A percentile compares a stretch with the other conserved stretches of the same genome.
phyloP scores from a whole-genome alignment of 805 yeast species.

The Myxozyma neotropica region DNA sequence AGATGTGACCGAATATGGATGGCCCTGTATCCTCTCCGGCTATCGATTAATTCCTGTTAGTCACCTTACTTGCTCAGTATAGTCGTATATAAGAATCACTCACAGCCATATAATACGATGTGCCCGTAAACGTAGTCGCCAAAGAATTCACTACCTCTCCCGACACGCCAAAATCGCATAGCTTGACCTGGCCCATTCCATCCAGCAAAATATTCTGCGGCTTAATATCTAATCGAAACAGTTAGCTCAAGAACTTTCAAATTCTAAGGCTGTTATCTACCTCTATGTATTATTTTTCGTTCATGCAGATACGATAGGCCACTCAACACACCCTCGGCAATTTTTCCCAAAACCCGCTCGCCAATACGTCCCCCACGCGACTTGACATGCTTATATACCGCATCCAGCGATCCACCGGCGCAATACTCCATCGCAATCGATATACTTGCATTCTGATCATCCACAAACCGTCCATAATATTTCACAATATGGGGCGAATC shows the following conservation, averaged over 20 bases:
- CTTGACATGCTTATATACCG: conserved; percentile 78
- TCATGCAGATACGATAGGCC: conserved; percentile 89
- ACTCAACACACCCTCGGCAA: conserved; percentile 79
- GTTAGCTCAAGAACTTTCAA: too few relatives aligned
- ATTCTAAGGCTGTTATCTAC: too few relatives aligned
- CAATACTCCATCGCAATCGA: conserved; percentile 97
- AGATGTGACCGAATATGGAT: conserved; percentile 90
- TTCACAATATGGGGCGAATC: conserved; percentile 81
- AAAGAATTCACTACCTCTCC: conserved; percentile 85
- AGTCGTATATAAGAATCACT: too few relatives aligned
- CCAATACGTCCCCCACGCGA: conserved; percentile 82
- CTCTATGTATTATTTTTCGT: conserved; percentile 87
- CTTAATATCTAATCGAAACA: conserved; percentile 77
- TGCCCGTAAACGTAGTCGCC: conserved; percentile 96
- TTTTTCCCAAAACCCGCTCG: conserved; percentile 87
- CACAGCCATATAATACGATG: conserved; percentile 92
- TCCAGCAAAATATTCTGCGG: conserved; percentile 90
- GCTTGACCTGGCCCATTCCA: conserved; percentile 74
- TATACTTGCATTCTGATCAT: conserved; percentile 74
- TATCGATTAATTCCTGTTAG: too few relatives aligned
- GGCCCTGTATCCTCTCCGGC: conserved; percentile 95
- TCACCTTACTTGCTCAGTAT: too few relatives aligned
- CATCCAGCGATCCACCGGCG: conserved; percentile 90
- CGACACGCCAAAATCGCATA: conserved; percentile 96
- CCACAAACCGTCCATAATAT: conserved; percentile 89